Percentiles rank a stretch among this genome's conserved stretches.
These are phyloP conservation scores for Dipodascus albidus DNA, from an alignment of 805 yeast species.

Conservation along the genomic window DNA sequence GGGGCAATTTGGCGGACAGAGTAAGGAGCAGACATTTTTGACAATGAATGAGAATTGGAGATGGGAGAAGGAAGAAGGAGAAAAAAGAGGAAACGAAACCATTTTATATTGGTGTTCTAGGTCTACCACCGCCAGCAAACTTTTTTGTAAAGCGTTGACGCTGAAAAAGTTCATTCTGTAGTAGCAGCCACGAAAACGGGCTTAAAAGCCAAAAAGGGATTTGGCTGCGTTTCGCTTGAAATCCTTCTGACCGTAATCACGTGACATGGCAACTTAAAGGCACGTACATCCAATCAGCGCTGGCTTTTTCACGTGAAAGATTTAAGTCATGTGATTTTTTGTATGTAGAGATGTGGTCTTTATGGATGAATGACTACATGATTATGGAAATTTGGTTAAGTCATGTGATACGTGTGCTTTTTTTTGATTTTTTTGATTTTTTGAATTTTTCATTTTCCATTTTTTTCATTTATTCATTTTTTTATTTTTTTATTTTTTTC, in stretches of 20 bases:
- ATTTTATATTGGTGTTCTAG: neutral
- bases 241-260: neutral
- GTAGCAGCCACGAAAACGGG: neutral
- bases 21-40: slow-evolving; percentile 32
- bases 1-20: slow-evolving; percentile 91
- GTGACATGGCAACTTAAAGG: neutral
- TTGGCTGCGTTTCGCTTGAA: too few relatives aligned
- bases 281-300: neutral
- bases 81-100: neutral
- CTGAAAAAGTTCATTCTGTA: neutral
- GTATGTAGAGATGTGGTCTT: neutral
- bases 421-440: too few relatives aligned
- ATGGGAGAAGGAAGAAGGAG: neutral
- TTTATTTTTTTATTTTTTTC: too few relatives aligned
- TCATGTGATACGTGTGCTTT: too few relatives aligned
- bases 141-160: neutral
- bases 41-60: neutral
- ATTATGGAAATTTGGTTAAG: too few relatives aligned
- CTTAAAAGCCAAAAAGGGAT: too few relatives aligned
- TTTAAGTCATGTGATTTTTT: neutral
- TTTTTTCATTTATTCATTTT: too few relatives aligned
- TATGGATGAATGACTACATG: too few relatives aligned
- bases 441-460: too few relatives aligned
- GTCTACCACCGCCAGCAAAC: neutral
- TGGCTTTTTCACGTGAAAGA: neutral